Evolutionary conservation across 805 yeast species (phyloP).

Genomic region (Clavispora carvajalis): DNA sequence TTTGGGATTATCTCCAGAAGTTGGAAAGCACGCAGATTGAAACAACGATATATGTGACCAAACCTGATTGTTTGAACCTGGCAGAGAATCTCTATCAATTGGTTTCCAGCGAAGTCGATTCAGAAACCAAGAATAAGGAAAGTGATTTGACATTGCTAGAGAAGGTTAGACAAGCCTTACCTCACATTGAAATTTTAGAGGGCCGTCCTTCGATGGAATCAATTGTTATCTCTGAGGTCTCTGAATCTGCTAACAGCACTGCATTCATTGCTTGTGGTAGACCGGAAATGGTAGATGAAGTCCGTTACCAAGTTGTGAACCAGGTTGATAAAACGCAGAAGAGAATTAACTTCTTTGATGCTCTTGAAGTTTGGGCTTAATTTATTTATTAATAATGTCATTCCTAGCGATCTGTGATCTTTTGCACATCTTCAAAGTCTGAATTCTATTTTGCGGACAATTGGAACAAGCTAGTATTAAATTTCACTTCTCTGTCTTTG

Average conservation of each 20-base stretch:
- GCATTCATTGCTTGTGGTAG: slow-evolving; percentile 11
- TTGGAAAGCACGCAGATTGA: slow-evolving; percentile 20
- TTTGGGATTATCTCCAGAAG: slow-evolving; percentile 18
- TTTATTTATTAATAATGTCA: not conserved
- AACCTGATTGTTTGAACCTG: slow-evolving; percentile 18
- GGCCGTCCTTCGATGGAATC: slow-evolving; percentile 10
- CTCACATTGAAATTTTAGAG: slow-evolving; percentile 4
- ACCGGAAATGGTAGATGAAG: slow-evolving; percentile 11
- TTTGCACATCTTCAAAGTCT: not conserved
- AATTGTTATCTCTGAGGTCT: slow-evolving; percentile 4
- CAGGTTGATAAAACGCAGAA: slow-evolving; percentile 7
- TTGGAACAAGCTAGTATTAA: too few relatives aligned
- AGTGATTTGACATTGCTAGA: slow-evolving; percentile 3
- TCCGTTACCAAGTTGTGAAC: slow-evolving; percentile 5
- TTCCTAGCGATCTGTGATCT: not conserved
- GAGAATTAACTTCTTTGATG: slow-evolving; percentile 11
- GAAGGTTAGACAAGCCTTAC: slow-evolving; percentile 2
- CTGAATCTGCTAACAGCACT: slow-evolving; percentile 4
- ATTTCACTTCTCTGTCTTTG: too few relatives aligned
- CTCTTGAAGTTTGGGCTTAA: slow-evolving; percentile 18
- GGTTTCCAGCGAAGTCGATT: slow-evolving; percentile 6
- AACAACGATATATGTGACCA: slow-evolving; percentile 34
- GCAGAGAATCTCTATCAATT: slow-evolving; percentile 2
- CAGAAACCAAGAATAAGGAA: slow-evolving; percentile 10
- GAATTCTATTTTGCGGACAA: too few relatives aligned